Conservation (phyloP, 345 rosid genomes). For the Carallia brachiata region DNA sequence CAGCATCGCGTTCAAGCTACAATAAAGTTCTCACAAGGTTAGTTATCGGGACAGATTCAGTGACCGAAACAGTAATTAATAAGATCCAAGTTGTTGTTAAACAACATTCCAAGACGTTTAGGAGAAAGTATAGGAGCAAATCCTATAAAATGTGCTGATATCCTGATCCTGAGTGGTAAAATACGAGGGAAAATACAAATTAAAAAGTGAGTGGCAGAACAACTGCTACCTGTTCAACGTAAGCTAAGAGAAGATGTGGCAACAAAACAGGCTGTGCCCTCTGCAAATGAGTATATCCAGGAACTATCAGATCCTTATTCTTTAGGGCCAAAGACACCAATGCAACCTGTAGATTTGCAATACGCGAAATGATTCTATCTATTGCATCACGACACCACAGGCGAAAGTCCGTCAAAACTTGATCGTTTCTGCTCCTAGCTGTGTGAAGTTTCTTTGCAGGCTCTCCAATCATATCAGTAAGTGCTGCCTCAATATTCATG, state of each 20-base stretch:
- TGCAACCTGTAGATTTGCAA: conserved; percentile 57
- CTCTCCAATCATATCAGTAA: conserved; percentile 91
- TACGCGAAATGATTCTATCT: conserved; percentile 45
- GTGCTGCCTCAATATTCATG: conserved; percentile 94
- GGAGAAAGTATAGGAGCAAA: background rate
- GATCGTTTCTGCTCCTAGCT: conserved; percentile 89
- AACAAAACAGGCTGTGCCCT: conserved; percentile 91
- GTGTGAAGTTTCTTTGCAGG: conserved; percentile 98
- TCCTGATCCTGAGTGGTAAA: too few relatives aligned
- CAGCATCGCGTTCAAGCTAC: conserved; percentile 93
- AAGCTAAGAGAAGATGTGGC: conserved; percentile 82
- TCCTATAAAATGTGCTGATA: background rate
- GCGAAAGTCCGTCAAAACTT: conserved; percentile 82
- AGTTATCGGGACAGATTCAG: background rate
- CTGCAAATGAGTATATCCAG: conserved; percentile 95
- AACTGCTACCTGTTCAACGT: conserved; percentile 71
- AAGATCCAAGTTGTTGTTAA: background rate
- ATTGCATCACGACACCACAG: conserved; percentile 96
- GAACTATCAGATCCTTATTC: conserved; percentile 67
- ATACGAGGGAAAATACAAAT: background rate
- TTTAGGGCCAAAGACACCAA: conserved; percentile 70
- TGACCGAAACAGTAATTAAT: background rate
- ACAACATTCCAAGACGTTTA: background rate
- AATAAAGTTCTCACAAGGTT: conserved; percentile 22
- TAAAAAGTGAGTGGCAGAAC: too few relatives aligned